Base-by-base conservation (phyloP, 2,329 filamentous ascomycete species). In the Aquanectria penicillioides region DNA sequence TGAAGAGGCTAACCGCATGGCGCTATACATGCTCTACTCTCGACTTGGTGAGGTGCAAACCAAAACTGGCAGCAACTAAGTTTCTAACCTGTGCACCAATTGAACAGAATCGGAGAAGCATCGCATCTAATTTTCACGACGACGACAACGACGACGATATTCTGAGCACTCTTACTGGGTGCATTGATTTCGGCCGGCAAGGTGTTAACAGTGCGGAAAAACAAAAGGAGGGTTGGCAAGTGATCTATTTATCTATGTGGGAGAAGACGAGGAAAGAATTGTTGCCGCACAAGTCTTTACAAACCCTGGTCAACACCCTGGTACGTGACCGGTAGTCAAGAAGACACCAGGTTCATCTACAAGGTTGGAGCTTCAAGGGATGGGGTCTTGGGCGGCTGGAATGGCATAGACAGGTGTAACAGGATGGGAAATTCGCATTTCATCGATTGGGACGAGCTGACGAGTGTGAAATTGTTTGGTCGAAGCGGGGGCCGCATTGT, bases 1-100 rank as follows among this genome's bases (percentile, higher is more conserved):
- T 6, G 93, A 96, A 71, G 95, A 99, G 79, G 97, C 93, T 83
- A 99, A 99, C 80, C 92, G 97, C 73, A 98, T 99, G 94, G 95
- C 95, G n/a, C 81, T 99, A 54, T 99, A 98, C 80, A 97, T 99
- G 94, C 87, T 99, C 53, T 99, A 99, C 79, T 96, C 93, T 59
- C 88, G 95, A 84, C 90, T 99, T 76, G 95, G 95, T 97, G 76
- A 81, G 83, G 74, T 72, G 69, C 76, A 69, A 50, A 68, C 69
- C 63, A 67, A 40, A 67, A 52, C 54, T 40, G 40, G 44, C 59
- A 61, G 53, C 54, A 62, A 67, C 46, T 65, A 65, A 66, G 25
- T 43, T 60, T 70, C 73, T 76, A 70, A 74, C 68, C 37, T 22
- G 57, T 61, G 25, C 56, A 48, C 50, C 41, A 22, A 57, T 62